Percentiles rank a stretch among this genome's conserved stretches.
phyloP scores from a whole-genome alignment of 2,329 filamentous ascomycete genomes.

The Fusarium denticulatum region DNA sequence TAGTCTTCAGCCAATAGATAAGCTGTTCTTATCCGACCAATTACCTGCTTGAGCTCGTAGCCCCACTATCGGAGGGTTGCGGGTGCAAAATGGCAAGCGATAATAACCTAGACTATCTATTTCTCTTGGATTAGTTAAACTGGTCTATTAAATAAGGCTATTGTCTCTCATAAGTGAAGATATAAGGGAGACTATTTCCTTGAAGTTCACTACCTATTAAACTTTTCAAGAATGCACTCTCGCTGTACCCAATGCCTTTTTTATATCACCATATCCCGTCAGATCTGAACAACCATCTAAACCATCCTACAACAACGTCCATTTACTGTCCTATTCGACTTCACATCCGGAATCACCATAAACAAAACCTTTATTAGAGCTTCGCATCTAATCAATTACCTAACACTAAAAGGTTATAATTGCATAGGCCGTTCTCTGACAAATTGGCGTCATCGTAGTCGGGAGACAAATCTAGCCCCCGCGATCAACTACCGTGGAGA shows the following conservation, averaged over 20 bases:
- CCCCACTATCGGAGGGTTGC: neutral
- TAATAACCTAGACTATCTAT: neutral
- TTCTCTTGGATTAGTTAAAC: too few species aligned
- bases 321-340: too few species aligned
- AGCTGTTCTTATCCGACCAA: neutral
- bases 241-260: too few species aligned
- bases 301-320: too few species aligned
- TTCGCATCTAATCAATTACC: too few species aligned
- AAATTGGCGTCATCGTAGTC: neutral
- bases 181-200: neutral
- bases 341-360: too few species aligned
- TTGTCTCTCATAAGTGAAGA: too few species aligned
- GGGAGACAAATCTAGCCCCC: neutral
- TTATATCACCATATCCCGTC: too few species aligned
- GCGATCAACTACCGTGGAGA: neutral
- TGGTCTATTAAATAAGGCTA: too few species aligned
- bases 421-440: neutral
- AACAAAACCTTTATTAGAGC: too few species aligned
- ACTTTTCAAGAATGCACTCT: rapidly evolving
- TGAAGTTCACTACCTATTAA: too few species aligned
- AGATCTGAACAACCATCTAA: too few species aligned
- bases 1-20: neutral
- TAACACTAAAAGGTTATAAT: neutral
- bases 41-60: neutral
- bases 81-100: neutral